Evolutionary conservation across 768 basidiomycete species (phyloP).

Genomic region (Tephrocybe sp.): DNA sequence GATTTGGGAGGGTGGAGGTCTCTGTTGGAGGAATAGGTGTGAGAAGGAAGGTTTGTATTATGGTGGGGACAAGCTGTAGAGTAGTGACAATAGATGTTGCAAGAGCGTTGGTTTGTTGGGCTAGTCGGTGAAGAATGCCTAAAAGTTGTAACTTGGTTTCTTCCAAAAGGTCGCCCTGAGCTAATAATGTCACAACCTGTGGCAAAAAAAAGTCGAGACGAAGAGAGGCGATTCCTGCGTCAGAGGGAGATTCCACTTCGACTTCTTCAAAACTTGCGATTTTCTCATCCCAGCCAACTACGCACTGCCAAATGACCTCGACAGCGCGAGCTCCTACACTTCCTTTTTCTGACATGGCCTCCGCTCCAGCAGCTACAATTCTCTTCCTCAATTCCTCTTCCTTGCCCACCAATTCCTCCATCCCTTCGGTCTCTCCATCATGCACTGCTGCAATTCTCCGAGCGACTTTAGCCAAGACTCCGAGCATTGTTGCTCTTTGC

Average conservation of each 20-base stretch:
- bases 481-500: constrained; percentile 81
- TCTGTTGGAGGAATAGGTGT: constrained; percentile 43
- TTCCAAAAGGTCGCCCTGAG: constrained; percentile 38
- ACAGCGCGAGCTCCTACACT: constrained; percentile 65
- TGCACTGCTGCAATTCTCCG: constrained; percentile 28
- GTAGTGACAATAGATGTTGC: constrained; percentile 52
- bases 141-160: constrained; percentile 57
- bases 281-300: constrained; percentile 62
- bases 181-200: constrained; percentile 40
- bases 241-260: constrained; percentile 38
- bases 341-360: constrained; percentile 63
- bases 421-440: constrained; percentile 31
- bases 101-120: constrained; percentile 50
- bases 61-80: constrained; percentile 45
- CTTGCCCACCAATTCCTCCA: constrained; percentile 34
- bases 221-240: constrained; percentile 30
- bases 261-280: constrained; percentile 37
- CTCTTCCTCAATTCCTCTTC: constrained; percentile 54
- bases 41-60: constrained; percentile 58
- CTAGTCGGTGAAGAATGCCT: constrained; percentile 57
- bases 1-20: constrained; percentile 34
- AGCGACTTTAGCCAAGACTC: constrained; percentile 61
- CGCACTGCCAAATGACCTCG: constrained; percentile 70
- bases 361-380: constrained; percentile 63
- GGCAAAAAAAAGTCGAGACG: constrained; percentile 42